These are phyloP conservation scores for Neurospora intermedia DNA, from an alignment of 495 filamentous ascomycete species.

Conservation along the genomic window DNA sequence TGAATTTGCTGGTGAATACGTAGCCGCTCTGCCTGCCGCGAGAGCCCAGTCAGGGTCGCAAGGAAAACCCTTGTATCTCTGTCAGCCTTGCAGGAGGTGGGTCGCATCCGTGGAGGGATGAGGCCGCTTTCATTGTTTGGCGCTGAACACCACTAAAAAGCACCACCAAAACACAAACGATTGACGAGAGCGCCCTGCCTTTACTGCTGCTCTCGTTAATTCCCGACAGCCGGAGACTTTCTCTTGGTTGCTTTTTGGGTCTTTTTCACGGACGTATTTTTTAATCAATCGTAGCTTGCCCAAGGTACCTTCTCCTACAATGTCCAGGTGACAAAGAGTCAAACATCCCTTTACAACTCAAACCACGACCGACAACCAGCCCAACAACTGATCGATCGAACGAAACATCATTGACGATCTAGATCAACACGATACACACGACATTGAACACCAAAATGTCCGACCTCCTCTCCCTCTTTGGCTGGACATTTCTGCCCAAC, in stretches of 20 bases:
- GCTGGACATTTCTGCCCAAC: slow-evolving; percentile 72
- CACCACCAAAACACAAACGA: background rate
- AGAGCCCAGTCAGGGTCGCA: background rate
- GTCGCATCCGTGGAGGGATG: background rate
- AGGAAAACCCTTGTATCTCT: background rate
- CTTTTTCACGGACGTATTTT: background rate
- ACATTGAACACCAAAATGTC: slow-evolving; percentile 12
- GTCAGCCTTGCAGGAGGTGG: background rate
- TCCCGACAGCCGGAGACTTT: background rate
- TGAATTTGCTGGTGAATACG: background rate
- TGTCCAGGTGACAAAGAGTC: background rate
- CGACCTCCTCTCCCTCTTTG: slow-evolving; percentile 58
- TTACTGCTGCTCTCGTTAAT: background rate
- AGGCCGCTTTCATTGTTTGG: background rate
- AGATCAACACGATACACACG: background rate
- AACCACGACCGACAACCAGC: background rate
- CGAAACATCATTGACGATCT: background rate
- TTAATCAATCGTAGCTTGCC: background rate
- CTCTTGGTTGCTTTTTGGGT: background rate
- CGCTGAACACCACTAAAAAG: background rate
- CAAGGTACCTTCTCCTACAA: background rate
- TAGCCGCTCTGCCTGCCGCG: background rate
- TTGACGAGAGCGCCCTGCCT: background rate
- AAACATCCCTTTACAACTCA: background rate
- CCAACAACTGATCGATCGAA: background rate